Conservation (phyloP, 306 rosid species). For the Datisca glomerata region DNA sequence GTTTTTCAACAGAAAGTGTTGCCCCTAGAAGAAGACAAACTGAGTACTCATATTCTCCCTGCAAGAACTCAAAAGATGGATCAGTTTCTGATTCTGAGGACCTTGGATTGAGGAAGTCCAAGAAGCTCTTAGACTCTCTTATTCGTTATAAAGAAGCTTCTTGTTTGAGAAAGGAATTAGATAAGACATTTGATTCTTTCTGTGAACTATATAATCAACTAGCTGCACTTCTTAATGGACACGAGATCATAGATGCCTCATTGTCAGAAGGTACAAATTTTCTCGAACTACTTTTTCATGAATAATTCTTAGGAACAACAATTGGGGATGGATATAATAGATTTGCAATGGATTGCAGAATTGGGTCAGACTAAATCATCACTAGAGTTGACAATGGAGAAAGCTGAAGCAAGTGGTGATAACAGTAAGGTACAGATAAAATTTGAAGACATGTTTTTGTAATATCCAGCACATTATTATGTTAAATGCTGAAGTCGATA, state of each 20-base stretch:
- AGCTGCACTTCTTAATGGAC: conserved; percentile 25
- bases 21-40: conserved; percentile 23
- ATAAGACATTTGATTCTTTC: conserved; percentile 29
- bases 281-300: conserved; percentile 8
- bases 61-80: conserved; percentile 13
- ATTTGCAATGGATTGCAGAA: conserved; percentile 38
- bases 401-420: conserved; percentile 23
- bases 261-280: conserved; percentile 35
- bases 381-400: conserved; percentile 18
- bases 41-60: conserved; percentile 13
- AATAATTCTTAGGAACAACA: conserved; percentile 6
- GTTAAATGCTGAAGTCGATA: neutral
- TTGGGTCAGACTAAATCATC: conserved; percentile 23
- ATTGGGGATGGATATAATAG: conserved; percentile 9
- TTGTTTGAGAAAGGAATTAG: conserved; percentile 46
- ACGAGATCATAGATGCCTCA: conserved; percentile 22
- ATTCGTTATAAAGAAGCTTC: conserved; percentile 14
- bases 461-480: neutral
- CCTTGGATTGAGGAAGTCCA: conserved; percentile 20
- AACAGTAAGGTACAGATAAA: conserved; percentile 56
- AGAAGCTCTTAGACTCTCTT: conserved; percentile 15
- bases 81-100: conserved; percentile 16
- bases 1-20: conserved; percentile 33
- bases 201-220: conserved; percentile 26
- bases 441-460: too few species aligned